phyloP scores from a whole-genome alignment of 257 asterid genomes.

The Lycium ferocissimum region DNA sequence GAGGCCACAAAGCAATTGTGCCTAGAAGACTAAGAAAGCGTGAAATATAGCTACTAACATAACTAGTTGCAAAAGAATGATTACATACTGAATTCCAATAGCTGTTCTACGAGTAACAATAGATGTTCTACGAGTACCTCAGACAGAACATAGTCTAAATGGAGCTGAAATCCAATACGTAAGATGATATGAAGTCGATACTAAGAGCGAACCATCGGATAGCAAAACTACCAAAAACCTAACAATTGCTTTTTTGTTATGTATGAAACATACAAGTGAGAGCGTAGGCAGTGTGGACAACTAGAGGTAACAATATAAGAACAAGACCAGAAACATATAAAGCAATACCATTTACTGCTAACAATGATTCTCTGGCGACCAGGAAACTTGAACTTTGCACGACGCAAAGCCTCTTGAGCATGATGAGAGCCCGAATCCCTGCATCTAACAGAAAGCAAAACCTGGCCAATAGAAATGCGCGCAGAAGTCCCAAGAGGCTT shows the following conservation, averaged over 20 bases:
- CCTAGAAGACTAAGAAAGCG: background rate
- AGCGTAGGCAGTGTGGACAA: background rate
- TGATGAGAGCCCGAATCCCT: conserved; percentile 44
- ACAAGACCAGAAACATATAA: background rate
- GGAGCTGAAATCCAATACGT: background rate
- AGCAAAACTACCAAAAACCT: background rate
- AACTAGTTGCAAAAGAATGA: background rate
- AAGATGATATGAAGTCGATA: background rate
- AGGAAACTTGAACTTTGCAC: conserved; percentile 54
- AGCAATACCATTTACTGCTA: conserved; percentile 52
- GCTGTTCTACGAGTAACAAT: background rate
- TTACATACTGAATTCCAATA: background rate
- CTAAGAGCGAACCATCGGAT: background rate
- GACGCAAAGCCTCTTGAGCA: conserved; percentile 52
- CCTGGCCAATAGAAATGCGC: conserved; percentile 51
- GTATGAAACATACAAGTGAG: background rate
- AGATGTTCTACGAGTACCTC: background rate
- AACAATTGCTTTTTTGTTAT: too few relatives aligned
- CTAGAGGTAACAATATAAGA: background rate
- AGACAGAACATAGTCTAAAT: background rate
- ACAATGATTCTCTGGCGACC: conserved; percentile 51
- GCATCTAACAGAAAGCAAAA: conserved; percentile 48
- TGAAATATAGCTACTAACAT: background rate
- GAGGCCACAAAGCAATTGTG: background rate
- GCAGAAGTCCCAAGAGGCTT: conserved; percentile 51